Percentiles rank a stretch among this genome's conserved stretches.
These are phyloP conservation scores for Cicer arietinum DNA, from an alignment of 306 rosid species.

Conservation along the genomic window DNA sequence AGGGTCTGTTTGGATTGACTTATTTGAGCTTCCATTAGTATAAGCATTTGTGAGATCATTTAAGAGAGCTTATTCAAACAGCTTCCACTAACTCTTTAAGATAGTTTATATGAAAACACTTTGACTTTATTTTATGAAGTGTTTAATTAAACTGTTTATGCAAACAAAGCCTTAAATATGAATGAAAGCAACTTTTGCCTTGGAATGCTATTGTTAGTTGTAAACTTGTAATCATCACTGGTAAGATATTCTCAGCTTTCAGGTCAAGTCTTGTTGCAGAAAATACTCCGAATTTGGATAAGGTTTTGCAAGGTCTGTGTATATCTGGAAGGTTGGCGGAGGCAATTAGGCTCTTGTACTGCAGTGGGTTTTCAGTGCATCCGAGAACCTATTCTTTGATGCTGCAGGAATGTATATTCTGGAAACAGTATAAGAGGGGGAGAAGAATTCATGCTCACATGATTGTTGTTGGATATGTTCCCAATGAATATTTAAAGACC, in stretches of 20 bases:
- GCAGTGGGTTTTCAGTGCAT: constrained; percentile 46
- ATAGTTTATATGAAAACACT: too few species aligned
- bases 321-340: constrained; percentile 65
- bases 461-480: constrained; percentile 65
- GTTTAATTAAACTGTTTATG: too few species aligned
- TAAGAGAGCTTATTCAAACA: too few species aligned
- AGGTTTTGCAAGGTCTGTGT: constrained; percentile 59
- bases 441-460: constrained; percentile 67
- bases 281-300: constrained; percentile 50
- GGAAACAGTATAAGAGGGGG: constrained; percentile 65
- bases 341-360: constrained; percentile 65
- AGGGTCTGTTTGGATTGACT: too few species aligned
- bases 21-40: too few species aligned
- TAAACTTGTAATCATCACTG: constrained; percentile 49
- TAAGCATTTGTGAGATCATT: too few species aligned
- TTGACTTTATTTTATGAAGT: too few species aligned
- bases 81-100: too few species aligned
- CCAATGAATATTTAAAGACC: constrained; percentile 60
- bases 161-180: constrained; percentile 17
- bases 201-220: constrained; percentile 38
- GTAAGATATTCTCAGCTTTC: constrained; percentile 73
- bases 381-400: constrained; percentile 66
- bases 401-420: constrained; percentile 78
- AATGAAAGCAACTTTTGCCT: constrained; percentile 27
- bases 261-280: constrained; percentile 58